Percentiles rank a stretch among this genome's conserved stretches.
Conservation (phyloP, 306 rosid species). For the Crotalaria pallida region DNA sequence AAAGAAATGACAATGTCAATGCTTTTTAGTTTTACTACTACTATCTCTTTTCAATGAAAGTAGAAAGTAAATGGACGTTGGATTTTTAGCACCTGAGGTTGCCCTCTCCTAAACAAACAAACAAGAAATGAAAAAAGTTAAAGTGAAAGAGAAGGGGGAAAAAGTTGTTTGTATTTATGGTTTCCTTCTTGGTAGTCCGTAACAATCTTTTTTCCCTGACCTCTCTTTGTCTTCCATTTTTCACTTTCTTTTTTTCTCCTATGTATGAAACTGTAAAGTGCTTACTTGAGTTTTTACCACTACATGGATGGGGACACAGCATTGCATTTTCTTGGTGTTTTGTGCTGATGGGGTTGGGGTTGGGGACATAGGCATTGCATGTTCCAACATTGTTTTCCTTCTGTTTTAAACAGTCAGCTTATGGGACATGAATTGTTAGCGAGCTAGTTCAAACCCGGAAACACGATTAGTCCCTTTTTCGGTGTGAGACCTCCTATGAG, state of each 20-base stretch:
- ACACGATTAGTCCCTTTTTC: too few relatives aligned
- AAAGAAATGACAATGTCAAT: conserved; percentile 25
- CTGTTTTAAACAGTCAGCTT: not conserved
- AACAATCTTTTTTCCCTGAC: conserved; percentile 39
- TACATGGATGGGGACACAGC: conserved; percentile 34
- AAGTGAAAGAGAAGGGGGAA: conserved; percentile 25
- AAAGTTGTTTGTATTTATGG: conserved; percentile 34
- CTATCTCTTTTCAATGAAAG: conserved; percentile 25
- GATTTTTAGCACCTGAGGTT: conserved; percentile 3
- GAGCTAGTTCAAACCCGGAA: too few relatives aligned
- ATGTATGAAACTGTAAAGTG: conserved; percentile 26
- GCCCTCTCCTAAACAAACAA: conserved; percentile 7
- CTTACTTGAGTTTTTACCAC: conserved; percentile 22
- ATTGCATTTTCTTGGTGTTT: conserved; percentile 37
- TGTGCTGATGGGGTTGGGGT: conserved; percentile 34
- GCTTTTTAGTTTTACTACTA: conserved; percentile 6
- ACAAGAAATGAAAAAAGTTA: conserved; percentile 12
- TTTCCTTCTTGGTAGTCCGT: conserved; percentile 32
- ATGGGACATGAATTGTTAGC: too few relatives aligned
- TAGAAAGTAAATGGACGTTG: conserved; percentile 16
- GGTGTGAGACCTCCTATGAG: too few relatives aligned
- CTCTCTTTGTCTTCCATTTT: conserved; percentile 27
- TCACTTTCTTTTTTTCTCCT: conserved; percentile 17
- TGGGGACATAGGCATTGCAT: too few relatives aligned
- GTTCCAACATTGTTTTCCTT: conserved; percentile 12